These are phyloP conservation scores for Tylopilus sp. DNA, from an alignment of 768 basidiomycete species.

Conservation along the genomic window DNA sequence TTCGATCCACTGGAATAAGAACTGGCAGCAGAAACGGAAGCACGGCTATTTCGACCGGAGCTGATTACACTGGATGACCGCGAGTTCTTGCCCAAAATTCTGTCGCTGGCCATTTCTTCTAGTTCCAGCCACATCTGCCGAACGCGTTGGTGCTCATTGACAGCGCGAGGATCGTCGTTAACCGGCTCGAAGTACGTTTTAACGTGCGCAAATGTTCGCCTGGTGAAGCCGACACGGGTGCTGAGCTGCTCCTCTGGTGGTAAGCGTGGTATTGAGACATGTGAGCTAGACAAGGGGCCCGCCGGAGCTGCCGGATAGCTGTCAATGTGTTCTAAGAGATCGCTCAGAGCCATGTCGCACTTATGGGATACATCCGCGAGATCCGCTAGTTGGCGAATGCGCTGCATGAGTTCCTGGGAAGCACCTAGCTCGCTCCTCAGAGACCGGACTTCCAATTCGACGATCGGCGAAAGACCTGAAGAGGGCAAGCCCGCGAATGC, in stretches of 20 bases:
- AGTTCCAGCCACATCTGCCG: slow-evolving; percentile 80
- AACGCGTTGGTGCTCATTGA: slow-evolving; percentile 59
- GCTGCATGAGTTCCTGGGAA: slow-evolving; percentile 46
- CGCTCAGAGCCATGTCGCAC: slow-evolving; percentile 78
- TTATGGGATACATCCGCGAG: slow-evolving; percentile 45
- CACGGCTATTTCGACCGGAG: slow-evolving; percentile 57
- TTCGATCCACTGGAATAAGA: slow-evolving; percentile 20
- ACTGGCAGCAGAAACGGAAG: slow-evolving; percentile 44
- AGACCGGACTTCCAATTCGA: slow-evolving; percentile 60
- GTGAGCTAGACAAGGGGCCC: slow-evolving; percentile 49
- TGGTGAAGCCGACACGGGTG: slow-evolving; percentile 63
- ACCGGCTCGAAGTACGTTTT: slow-evolving; percentile 39
- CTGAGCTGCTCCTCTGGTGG: slow-evolving; percentile 67
- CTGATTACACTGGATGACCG: slow-evolving; percentile 64
- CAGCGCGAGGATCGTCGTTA: slow-evolving; percentile 56
- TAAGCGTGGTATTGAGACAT: slow-evolving; percentile 37
- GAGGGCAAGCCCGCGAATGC: slow-evolving; percentile 48
- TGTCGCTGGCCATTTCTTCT: slow-evolving; percentile 76
- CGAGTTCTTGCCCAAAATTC: slow-evolving; percentile 56
- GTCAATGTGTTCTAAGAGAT: slow-evolving; percentile 82
- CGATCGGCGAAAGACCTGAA: slow-evolving; percentile 35
- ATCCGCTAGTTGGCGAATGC: slow-evolving; percentile 52
- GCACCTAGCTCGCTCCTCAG: slow-evolving; percentile 56
- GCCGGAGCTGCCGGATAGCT: slow-evolving; percentile 67
- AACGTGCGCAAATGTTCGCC: slow-evolving; percentile 46